Evolutionary conservation across 306 rosid genomes (phyloP), one percentile per base, ranked within the genome.

Genomic region (Vigna reflexopilosa): DNA sequence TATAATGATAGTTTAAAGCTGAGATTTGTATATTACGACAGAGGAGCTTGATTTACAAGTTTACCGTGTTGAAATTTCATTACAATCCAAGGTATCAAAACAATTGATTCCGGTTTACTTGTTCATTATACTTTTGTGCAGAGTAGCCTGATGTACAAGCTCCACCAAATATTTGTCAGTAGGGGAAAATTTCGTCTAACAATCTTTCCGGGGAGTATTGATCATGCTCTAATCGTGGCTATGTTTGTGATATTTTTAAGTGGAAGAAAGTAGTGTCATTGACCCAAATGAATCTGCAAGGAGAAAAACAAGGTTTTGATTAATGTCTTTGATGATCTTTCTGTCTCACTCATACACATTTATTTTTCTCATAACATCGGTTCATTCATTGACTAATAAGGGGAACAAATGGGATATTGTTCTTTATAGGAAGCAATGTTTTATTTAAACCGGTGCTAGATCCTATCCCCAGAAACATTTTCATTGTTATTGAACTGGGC

Each of bases 61-160:
- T 38, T 32, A 19, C 28, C 30, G 7, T 36, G 8, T 59, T 36
- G 19, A 40, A 57, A 57, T 72, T 72, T 69, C 50, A 50, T 71
- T 50, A 14, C 77, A 19, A 36, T 73, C 2, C 17, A 63, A 34
- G 2, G 20, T 55, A 57, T 82, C 16, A 4, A 32, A 38, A 42
- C 28, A n/a, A 72, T 38, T 72, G 77, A 80, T 54, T 59, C 5
- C 48, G 48, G 9, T 19, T 55, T 19, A 9, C 7, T 12, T 8
- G 15, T 47, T 47, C n/a, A 17, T 16, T 65, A 3, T 61, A 0
- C 13, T 66, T 82, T 30, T 73, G 6, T 86, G 95, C 98, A 93
- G 97, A 87, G 91, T 78, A 90, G 95, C 86, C 90, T 91, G 73
- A 90, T 91, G 98, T 80, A 93, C 85, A 91, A 91, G 85, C 91